A percentile compares a stretch with the other conserved stretches of the same genome.
These are phyloP conservation scores for Colletotrichum plurivorum DNA, from an alignment of 2,329 filamentous ascomycete species.

Conservation along the genomic window DNA sequence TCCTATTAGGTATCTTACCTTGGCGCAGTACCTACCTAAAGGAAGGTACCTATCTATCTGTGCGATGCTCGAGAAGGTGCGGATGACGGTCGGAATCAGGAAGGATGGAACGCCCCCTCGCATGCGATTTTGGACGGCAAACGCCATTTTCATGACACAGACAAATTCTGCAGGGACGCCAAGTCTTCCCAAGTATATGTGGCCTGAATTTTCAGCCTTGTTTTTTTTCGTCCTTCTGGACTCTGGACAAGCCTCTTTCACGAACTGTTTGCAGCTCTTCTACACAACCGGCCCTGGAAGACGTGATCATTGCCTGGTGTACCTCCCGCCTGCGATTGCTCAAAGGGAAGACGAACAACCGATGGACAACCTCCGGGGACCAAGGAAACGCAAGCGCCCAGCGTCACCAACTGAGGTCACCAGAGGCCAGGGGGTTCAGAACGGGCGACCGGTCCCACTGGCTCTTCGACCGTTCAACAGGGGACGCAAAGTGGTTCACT, in stretches of 20 bases:
- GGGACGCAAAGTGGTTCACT: slow-evolving; percentile 5
- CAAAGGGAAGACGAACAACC: too few species aligned
- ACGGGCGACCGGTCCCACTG: slow-evolving; percentile 22
- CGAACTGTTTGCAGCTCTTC: too few species aligned
- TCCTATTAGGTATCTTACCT: background rate
- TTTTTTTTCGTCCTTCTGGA: slow-evolving; percentile 12
- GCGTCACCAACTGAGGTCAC: slow-evolving; percentile 20
- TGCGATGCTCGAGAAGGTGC: background rate
- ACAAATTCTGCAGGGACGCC: slow-evolving; percentile 32
- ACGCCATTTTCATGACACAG: slow-evolving; percentile 32
- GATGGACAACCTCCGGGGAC: background rate
- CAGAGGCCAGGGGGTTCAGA: slow-evolving; percentile 15
- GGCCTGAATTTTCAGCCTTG: background rate
- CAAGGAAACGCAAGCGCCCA: slow-evolving; percentile 7
- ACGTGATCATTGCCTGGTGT: too few species aligned
- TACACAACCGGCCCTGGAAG: too few species aligned
- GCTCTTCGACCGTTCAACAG: slow-evolving; percentile 21
- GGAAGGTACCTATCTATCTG: background rate
- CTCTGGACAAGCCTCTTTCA: too few species aligned
- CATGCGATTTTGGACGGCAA: slow-evolving; percentile 34
- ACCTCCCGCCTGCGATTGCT: too few species aligned
- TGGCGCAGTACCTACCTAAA: background rate
- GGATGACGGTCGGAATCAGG: slow-evolving; percentile 11
- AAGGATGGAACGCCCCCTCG: slow-evolving; percentile 24
- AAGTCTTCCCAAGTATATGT: slow-evolving; percentile 4